Evolutionary conservation across 495 filamentous ascomycete species (phyloP).

Genomic region (Lepraria neglecta): DNA sequence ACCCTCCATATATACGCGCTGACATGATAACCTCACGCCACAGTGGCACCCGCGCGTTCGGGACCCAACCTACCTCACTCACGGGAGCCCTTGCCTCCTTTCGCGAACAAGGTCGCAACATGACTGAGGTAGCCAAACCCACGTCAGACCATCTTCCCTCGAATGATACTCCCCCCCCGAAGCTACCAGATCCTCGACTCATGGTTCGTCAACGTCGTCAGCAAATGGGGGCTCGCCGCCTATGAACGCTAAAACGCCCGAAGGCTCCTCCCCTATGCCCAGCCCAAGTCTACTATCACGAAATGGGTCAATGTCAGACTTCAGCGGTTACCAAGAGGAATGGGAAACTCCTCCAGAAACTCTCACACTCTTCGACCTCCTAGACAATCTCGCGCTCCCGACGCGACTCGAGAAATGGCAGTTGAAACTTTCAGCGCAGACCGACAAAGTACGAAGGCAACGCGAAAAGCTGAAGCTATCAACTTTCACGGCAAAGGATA

Average conservation of each 20-base stretch:
- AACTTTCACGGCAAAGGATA: conserved; percentile 54
- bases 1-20: background rate
- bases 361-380: conserved; percentile 81
- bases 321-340: conserved; percentile 77
- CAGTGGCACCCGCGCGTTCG: conserved; percentile 7
- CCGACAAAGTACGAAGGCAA: conserved; percentile 74
- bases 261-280: conserved; percentile 40
- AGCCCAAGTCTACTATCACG: conserved; percentile 52
- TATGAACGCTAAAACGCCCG: conserved; percentile 24
- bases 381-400: conserved; percentile 88
- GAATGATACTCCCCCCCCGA: conserved; percentile 23
- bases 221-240: conserved; percentile 21
- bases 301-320: conserved; percentile 66
- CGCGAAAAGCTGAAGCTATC: conserved; percentile 63
- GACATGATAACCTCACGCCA: conserved; percentile 14
- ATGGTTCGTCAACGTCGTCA: conserved; percentile 29
- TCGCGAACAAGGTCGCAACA: conserved; percentile 16
- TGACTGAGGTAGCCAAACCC: conserved; percentile 31
- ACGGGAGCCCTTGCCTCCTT: conserved; percentile 10
- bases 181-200: conserved; percentile 24
- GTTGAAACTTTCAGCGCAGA: conserved; percentile 68
- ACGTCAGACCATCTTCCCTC: conserved; percentile 30
- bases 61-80: conserved; percentile 12
- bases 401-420: conserved; percentile 86
- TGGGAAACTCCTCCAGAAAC: conserved; percentile 91